These are phyloP conservation scores for Salvia sclarea DNA, from an alignment of 305 asterid species.

Conservation along the genomic window DNA sequence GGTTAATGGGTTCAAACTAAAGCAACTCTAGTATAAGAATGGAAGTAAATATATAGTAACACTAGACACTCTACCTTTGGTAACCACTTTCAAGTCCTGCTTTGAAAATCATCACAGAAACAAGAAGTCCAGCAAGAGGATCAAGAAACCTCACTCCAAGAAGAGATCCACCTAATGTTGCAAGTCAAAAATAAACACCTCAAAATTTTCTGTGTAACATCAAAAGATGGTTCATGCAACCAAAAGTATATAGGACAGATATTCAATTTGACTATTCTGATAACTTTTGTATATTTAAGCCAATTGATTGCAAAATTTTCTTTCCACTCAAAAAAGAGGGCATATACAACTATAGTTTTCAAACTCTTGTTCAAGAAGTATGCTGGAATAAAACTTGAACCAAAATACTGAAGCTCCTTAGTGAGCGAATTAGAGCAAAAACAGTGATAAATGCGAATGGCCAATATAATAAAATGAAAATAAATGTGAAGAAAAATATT, in stretches of 20 bases:
- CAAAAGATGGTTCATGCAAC: constrained; percentile 5
- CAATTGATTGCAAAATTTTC: neutral
- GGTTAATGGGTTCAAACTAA: neutral
- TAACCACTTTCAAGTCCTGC: constrained; percentile 93
- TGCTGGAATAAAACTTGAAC: neutral
- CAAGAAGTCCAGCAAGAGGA: constrained; percentile 95
- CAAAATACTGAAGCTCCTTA: neutral
- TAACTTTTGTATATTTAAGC: too few relatives aligned
- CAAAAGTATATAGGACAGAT: neutral
- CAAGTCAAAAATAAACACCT: constrained; percentile 26
- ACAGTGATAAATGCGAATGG: neutral
- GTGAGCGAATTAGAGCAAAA: neutral
- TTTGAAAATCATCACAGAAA: constrained; percentile 91
- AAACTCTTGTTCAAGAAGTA: constrained; percentile 3
- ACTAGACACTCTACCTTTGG: constrained; percentile 61
- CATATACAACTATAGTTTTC: constrained; percentile 1
- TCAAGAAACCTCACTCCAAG: constrained; percentile 89
- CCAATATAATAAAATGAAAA: neutral
- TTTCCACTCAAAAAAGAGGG: neutral
- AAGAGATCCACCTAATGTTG: constrained; percentile 76
- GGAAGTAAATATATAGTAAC: constrained; percentile 9
- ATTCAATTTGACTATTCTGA: neutral
- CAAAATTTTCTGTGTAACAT: neutral
- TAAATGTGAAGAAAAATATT: constrained; percentile 38
- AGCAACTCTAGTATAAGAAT: too few relatives aligned